These are phyloP conservation scores for Apophysomyces elegans DNA, from an alignment of 371 early-diverging fungal genomes.

Conservation along the genomic window DNA sequence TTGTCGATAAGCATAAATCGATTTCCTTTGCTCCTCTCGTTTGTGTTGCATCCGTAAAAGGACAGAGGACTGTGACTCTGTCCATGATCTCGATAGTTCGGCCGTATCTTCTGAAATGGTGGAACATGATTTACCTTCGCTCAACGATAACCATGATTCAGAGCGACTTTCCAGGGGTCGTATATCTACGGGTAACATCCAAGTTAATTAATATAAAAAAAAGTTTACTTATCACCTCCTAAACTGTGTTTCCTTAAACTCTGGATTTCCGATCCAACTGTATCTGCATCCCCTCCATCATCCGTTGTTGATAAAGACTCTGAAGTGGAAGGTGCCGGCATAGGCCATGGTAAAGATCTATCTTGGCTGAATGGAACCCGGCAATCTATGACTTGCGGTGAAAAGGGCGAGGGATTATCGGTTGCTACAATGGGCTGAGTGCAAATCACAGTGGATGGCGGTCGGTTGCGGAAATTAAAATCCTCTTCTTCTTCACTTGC, in stretches of 20 bases:
- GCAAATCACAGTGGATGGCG: slow-evolving; percentile 41
- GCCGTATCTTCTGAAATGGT: not conserved
- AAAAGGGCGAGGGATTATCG: slow-evolving; percentile 11
- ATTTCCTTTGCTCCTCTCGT: slow-evolving; percentile 36
- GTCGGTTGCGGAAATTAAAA: slow-evolving; percentile 45
- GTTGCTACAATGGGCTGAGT: slow-evolving; percentile 18
- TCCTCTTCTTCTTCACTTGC: slow-evolving; percentile 41
- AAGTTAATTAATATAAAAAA: not conserved
- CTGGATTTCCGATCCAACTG: slow-evolving; percentile 4
- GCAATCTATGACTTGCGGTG: not conserved
- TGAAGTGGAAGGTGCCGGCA: slow-evolving; percentile 10
- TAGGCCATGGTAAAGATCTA: slow-evolving; percentile 5
- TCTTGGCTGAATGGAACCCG: not conserved
- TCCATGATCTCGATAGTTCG: slow-evolving; percentile 4
- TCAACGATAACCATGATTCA: slow-evolving; percentile 14
- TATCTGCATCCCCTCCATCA: slow-evolving; percentile 10
- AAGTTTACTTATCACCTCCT: slow-evolving; percentile 8
- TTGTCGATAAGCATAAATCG: slow-evolving; percentile 39
- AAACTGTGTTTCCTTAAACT: slow-evolving; percentile 6
- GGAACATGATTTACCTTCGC: not conserved
- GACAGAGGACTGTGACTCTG: slow-evolving; percentile 15
- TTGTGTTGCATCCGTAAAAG: slow-evolving; percentile 41
- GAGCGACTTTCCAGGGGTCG: slow-evolving; percentile 20
- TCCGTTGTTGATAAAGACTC: slow-evolving; percentile 1
- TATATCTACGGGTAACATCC: not conserved